Base-by-base conservation (phyloP, 1,284 basidiomycete species). In the Amylostereum areolatum region DNA sequence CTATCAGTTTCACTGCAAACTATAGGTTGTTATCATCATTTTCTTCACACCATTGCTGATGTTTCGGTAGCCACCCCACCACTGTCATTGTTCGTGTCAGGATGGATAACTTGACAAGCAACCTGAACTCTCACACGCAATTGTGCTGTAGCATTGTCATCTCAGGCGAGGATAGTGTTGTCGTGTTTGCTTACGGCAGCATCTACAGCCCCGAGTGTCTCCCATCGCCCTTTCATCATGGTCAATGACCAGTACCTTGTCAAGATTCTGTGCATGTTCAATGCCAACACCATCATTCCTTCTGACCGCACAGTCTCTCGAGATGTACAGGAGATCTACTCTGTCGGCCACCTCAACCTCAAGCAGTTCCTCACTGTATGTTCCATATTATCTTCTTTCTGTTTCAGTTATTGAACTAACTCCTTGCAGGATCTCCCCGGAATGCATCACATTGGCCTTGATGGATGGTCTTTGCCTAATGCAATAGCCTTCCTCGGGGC, bases 401-500 rank as follows among this genome's bases (percentile, higher is more conserved):
- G 6, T 9, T 34, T 18, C 30, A 35, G 33, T 41, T 34, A 24
- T 9, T 51, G 50, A 39, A 5, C 28, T 32, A 5, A 39, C 18
- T 18, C 18, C 18, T 31, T 18, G 24, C 40, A 3, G 55, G 56
- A 24, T 27, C 37, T 7, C 12, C 57, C 8, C 18, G 1, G 18
- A 18, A 18, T 18, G 18, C 18, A 18, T 18, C 49, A 59, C 41
- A 34, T 58, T 6, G 46, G 54, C 29, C 9, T 58, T 18, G 53
- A 52, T 34, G 50, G 56, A 6, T 58, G 55, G 55, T 55, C 53
- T 1, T 50, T 55, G 1, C 55, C 54, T 2, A 59, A 58, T 28
- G 48, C 57, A 5, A 49, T 53, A 9, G 55, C 55, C 8, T 57
- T 58, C 37, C 47, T 58, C 2, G 55, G 52, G 8, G 48, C 57